These are phyloP conservation scores for Backusella tuberculispora DNA, from an alignment of 192 early-diverging fungal species.

Conservation along the genomic window DNA sequence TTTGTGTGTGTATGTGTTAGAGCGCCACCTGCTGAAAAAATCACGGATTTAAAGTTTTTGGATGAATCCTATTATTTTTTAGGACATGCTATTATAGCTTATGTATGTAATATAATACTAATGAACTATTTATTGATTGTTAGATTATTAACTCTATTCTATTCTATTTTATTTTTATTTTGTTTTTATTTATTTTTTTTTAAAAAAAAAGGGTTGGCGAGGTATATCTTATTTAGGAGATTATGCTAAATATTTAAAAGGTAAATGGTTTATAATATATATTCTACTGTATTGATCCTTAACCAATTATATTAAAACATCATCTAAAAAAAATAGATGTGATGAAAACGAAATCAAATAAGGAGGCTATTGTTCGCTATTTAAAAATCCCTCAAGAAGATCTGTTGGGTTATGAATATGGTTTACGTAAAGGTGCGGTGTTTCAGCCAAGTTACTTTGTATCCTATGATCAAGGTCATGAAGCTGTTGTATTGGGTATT, in stretches of 20 bases:
- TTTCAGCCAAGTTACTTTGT: constrained; percentile 81
- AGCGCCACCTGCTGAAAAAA: constrained; percentile 38
- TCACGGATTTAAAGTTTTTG: constrained; percentile 44
- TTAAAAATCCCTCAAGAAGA: constrained; percentile 67
- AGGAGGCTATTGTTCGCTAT: constrained; percentile 65
- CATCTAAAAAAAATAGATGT: constrained; percentile 50
- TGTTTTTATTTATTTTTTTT: no score
- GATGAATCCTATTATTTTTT: constrained; percentile 59
- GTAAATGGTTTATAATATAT: neutral
- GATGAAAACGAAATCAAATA: constrained; percentile 67
- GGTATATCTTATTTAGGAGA: constrained; percentile 44
- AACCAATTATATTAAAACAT: neutral
- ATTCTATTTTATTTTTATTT: constrained; percentile 17
- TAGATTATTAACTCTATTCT: neutral
- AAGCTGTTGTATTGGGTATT: constrained; percentile 69
- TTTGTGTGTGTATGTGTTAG: constrained; percentile 21
- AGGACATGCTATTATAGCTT: constrained; percentile 63
- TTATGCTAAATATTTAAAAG: constrained; percentile 47
- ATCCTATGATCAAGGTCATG: constrained; percentile 61
- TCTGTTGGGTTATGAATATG: constrained; percentile 72
- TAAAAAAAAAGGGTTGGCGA: constrained; percentile 35
- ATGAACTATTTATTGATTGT: neutral
- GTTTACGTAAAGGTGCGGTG: constrained; percentile 59
- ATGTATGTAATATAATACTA: constrained; percentile 35
- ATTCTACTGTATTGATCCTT: neutral